These are phyloP conservation scores for Leccinum fuscescens DNA, from an alignment of 1,284 basidiomycete genomes.

Conservation along the genomic window DNA sequence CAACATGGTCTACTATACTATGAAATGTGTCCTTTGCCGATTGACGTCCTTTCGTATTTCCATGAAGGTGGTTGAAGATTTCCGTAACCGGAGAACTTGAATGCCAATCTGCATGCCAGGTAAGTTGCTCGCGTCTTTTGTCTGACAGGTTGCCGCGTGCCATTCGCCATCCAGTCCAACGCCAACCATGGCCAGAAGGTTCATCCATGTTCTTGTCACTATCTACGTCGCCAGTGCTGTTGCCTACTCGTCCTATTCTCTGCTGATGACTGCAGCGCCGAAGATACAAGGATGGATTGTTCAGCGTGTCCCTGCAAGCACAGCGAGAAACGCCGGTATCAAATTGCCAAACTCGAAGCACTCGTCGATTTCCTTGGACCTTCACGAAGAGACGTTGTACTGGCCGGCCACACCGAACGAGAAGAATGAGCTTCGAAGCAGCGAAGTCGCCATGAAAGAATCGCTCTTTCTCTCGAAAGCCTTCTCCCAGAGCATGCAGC, in stretches of 20 bases:
- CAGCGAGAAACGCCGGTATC: background rate
- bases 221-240: constrained; percentile 33
- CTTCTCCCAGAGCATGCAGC: constrained; percentile 64
- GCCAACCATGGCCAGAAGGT: constrained; percentile 12
- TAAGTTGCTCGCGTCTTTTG: background rate
- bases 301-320: background rate
- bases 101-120: constrained; percentile 22
- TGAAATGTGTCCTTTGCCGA: background rate
- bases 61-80: background rate
- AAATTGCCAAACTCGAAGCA: constrained; percentile 1
- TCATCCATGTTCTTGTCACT: constrained; percentile 18
- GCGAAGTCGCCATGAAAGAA: constrained; percentile 37
- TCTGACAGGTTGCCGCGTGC: background rate
- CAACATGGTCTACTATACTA: background rate
- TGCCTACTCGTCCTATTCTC: constrained; percentile 35
- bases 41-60: background rate
- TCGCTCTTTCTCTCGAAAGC: constrained; percentile 61
- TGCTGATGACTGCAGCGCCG: constrained; percentile 25
- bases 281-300: constrained; percentile 15
- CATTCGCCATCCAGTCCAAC: background rate
- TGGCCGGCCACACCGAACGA: constrained; percentile 13
- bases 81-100: background rate
- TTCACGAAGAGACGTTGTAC: constrained; percentile 18
- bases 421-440: constrained; percentile 16
- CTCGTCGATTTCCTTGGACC: background rate